phyloP scores from a whole-genome alignment of 2,329 filamentous ascomycete genomes.

The Reticulascus tulasneorum region DNA sequence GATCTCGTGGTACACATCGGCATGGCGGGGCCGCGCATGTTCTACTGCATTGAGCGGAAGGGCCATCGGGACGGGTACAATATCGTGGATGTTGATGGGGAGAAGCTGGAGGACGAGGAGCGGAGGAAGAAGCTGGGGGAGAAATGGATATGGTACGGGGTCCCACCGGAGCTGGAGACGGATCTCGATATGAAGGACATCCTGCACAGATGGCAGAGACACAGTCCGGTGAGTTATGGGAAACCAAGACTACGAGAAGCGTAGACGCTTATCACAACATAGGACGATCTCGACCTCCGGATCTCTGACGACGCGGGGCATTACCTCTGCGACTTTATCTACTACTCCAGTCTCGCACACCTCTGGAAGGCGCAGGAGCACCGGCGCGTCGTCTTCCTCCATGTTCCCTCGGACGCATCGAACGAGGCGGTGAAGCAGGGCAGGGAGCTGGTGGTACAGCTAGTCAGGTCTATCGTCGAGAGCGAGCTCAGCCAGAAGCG shows the following conservation, averaged over 20 bases:
- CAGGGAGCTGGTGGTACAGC: conserved; percentile 46
- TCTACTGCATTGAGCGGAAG: conserved; percentile 68
- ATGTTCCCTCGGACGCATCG: conserved; percentile 62
- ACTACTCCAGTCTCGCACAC: conserved; percentile 63
- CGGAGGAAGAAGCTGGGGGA: conserved; percentile 25
- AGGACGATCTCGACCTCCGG: conserved; percentile 43
- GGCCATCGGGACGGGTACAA: conserved; percentile 71
- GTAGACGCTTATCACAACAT: conserved; percentile 11
- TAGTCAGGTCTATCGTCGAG: conserved; percentile 56
- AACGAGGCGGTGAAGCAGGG: conserved; percentile 44
- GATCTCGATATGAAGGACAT: conserved; percentile 57
- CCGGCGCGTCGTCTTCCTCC: conserved; percentile 62
- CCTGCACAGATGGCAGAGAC: conserved; percentile 49
- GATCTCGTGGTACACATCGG: conserved; percentile 76
- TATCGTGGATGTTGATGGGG: conserved; percentile 65
- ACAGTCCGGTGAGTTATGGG: conserved; percentile 40
- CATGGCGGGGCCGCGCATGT: conserved; percentile 62
- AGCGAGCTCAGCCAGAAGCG: conserved; percentile 32
- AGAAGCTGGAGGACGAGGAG: conserved; percentile 49
- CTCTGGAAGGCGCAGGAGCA: conserved; percentile 42
- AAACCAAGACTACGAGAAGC: conserved; percentile 1
- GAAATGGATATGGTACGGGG: conserved; percentile 50
- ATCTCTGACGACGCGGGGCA: conserved; percentile 67
- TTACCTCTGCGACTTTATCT: conserved; percentile 77
- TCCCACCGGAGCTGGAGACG: conserved; percentile 53